phyloP scores from a whole-genome alignment of 176 grass and related monocot species.

The Oryza officinalis region DNA sequence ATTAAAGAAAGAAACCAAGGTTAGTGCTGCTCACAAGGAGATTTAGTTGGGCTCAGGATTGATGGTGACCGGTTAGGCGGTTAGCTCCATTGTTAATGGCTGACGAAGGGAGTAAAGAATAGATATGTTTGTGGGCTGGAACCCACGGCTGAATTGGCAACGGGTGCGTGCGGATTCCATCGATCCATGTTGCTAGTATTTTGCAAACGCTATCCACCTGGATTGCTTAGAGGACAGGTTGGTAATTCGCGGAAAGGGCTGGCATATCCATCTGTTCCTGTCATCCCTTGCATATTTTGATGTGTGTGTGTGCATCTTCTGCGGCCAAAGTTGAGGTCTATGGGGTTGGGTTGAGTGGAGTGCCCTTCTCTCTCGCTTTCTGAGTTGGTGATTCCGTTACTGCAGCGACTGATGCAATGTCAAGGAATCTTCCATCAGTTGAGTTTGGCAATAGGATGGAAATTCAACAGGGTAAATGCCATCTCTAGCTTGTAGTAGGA shows the following conservation, averaged over 20 bases:
- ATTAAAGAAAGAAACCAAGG: constrained; percentile 34
- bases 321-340: background rate
- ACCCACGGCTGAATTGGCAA: background rate
- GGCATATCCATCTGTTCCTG: constrained; percentile 32
- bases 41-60: constrained; percentile 38
- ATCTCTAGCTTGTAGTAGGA: background rate
- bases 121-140: background rate
- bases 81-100: constrained; percentile 5
- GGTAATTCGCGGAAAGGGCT: constrained; percentile 38
- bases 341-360: background rate
- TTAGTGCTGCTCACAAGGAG: constrained; percentile 7
- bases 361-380: background rate
- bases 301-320: constrained; percentile 13
- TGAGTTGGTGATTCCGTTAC: background rate
- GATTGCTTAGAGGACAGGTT: constrained; percentile 42
- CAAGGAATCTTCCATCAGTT: background rate
- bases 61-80: constrained; percentile 30
- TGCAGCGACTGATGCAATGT: background rate
- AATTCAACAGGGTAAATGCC: background rate
- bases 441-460: background rate
- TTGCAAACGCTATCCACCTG: constrained; percentile 51
- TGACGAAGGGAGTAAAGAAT: background rate
- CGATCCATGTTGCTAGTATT: constrained; percentile 9
- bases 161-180: background rate
- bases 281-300: constrained; percentile 28